Conservation (phyloP, 345 rosid species). For the Durio zibethinus region DNA sequence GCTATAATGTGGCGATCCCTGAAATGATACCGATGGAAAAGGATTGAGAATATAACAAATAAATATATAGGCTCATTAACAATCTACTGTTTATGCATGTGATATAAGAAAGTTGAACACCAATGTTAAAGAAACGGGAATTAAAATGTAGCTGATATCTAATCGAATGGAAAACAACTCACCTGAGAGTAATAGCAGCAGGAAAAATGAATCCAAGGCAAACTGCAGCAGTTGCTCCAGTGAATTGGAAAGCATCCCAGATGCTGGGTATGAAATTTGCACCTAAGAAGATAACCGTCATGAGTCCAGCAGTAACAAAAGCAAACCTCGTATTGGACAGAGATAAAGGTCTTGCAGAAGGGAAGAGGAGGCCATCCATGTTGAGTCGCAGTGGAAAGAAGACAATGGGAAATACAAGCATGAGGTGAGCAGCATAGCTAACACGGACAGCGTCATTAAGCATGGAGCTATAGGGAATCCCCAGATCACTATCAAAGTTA, state of each 20-base stretch:
- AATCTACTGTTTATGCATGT: background rate
- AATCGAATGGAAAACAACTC: constrained; percentile 21
- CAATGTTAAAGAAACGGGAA: background rate
- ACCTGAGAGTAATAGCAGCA: constrained; percentile 77
- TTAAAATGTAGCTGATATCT: background rate
- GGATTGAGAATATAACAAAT: background rate
- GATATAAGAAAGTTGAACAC: background rate
- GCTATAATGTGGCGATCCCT: constrained; percentile 79
- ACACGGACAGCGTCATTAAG: constrained; percentile 81
- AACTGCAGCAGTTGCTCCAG: constrained; percentile 92
- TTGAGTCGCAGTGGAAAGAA: constrained; percentile 78
- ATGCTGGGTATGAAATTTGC: constrained; percentile 93
- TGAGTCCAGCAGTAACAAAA: constrained; percentile 55
- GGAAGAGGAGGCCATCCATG: constrained; percentile 83
- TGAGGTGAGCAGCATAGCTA: constrained; percentile 82
- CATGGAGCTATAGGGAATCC: constrained; percentile 65
- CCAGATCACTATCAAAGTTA: constrained; percentile 77
- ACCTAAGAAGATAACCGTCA: constrained; percentile 61
- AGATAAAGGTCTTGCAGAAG: constrained; percentile 55
- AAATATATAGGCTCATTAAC: background rate
- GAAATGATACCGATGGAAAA: constrained; percentile 20
- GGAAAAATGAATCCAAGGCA: constrained; percentile 97
- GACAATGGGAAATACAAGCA: constrained; percentile 90
- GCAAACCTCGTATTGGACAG: constrained; percentile 65
- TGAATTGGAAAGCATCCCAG: constrained; percentile 96